Percentiles rank a stretch among this genome's conserved stretches.
phyloP scores from a whole-genome alignment of 371 early-diverging fungal genomes.

The Synchytrium microbalum region DNA sequence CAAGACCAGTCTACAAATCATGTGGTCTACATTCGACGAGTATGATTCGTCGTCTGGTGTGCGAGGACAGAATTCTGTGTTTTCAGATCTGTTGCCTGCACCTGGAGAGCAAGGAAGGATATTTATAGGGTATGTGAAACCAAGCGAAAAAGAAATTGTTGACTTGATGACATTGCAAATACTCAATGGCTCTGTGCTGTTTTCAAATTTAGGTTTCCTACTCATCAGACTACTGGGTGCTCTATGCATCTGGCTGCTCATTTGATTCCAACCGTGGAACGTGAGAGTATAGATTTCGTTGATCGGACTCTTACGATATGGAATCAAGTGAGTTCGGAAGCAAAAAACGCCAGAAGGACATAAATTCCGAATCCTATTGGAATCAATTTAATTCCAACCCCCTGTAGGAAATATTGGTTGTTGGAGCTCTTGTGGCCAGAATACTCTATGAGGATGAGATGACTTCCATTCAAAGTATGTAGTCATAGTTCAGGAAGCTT shows the following conservation, averaged over 20 bases:
- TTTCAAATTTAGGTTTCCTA: slow-evolving; percentile 51
- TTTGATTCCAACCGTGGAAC: slow-evolving; percentile 85
- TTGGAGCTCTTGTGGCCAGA: slow-evolving; percentile 65
- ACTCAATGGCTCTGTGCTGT: not conserved
- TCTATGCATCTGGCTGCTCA: slow-evolving; percentile 73
- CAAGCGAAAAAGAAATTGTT: not conserved
- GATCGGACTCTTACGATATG: slow-evolving; percentile 71
- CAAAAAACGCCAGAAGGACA: too few relatives aligned
- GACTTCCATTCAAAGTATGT: slow-evolving; percentile 26
- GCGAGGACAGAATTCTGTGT: slow-evolving; percentile 36
- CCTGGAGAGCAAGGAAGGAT: slow-evolving; percentile 69
- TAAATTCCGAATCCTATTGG: too few relatives aligned
- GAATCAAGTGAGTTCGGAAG: too few relatives aligned
- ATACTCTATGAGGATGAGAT: slow-evolving; percentile 75
- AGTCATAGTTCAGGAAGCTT: too few relatives aligned
- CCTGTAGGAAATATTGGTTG: slow-evolving; percentile 65
- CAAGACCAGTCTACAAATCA: slow-evolving; percentile 60
- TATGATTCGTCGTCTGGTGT: slow-evolving; percentile 54
- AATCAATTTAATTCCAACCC: too few relatives aligned
- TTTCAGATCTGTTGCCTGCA: slow-evolving; percentile 51
- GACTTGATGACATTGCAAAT: too few relatives aligned
- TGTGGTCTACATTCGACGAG: slow-evolving; percentile 65
- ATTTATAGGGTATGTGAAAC: slow-evolving; percentile 58
- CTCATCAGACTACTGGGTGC: slow-evolving; percentile 87
- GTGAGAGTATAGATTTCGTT: slow-evolving; percentile 87